Evolutionary conservation across 148 eudicot genomes (phyloP).

Genomic region (Rhododendron griersonianum): DNA sequence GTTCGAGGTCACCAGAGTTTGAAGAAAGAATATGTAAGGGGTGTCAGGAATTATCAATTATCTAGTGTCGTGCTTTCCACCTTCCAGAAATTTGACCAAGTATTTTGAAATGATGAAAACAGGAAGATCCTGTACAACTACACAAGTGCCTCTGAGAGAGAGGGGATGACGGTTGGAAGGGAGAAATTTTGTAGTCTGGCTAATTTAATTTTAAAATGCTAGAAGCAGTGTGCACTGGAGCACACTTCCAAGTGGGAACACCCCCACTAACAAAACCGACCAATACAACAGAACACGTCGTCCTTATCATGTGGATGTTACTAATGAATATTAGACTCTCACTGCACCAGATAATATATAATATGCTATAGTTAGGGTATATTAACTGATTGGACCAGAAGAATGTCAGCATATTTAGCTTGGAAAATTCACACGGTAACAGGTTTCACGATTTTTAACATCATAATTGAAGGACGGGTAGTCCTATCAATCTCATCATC

Average conservation of each 20-base stretch:
- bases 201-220: background rate
- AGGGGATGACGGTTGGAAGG: background rate
- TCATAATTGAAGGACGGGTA: background rate
- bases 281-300: background rate
- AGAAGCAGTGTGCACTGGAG: background rate
- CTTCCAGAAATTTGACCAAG: background rate
- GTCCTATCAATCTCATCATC: background rate
- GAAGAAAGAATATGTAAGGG: background rate
- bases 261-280: background rate
- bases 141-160: background rate
- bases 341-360: background rate
- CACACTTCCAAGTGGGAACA: background rate
- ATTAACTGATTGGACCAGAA: background rate
- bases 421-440: background rate
- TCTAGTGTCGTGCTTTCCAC: background rate
- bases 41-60: background rate
- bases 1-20: background rate
- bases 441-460: background rate
- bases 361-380: background rate
- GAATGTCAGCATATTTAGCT: background rate
- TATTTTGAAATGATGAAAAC: background rate
- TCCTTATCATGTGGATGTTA: background rate
- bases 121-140: background rate
- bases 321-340: background rate
- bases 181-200: background rate